Percentiles rank a stretch among this genome's conserved stretches.
Conservation (phyloP, 805 yeast species). For the Nakazawaea ernobii region DNA sequence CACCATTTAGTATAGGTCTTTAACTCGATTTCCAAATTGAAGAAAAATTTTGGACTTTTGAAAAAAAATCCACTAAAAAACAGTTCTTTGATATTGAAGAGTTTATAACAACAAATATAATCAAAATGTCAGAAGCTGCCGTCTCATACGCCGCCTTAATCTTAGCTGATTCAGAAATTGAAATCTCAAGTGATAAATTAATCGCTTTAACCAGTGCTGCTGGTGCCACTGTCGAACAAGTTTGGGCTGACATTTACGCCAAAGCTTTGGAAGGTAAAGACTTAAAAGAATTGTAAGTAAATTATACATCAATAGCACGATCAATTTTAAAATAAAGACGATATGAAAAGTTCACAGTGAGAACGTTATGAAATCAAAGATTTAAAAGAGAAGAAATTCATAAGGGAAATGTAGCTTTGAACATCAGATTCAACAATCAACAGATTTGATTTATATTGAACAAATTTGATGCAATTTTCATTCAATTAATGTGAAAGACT, state of each 20-base stretch:
- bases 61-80: constrained; percentile 1
- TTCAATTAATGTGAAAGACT: no score
- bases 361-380: background rate
- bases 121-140: constrained; percentile 84
- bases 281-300: constrained; percentile 58
- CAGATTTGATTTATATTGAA: background rate
- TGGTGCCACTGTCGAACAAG: constrained; percentile 71
- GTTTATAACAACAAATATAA: background rate
- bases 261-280: constrained; percentile 83
- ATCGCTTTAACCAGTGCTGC: constrained; percentile 76
- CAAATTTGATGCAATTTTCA: background rate
- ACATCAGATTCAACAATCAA: no score
- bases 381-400: no score
- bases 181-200: constrained; percentile 77
- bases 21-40: background rate
- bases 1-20: background rate
- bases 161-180: constrained; percentile 95
- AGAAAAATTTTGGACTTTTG: background rate
- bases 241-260: constrained; percentile 87
- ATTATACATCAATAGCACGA: background rate
- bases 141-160: constrained; percentile 98
- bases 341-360: no score
- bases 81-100: background rate
- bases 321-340: no score
- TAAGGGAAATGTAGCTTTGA: background rate